Conservation (phyloP, 2,329 filamentous ascomycete genomes). For the Diatrype stigma region DNA sequence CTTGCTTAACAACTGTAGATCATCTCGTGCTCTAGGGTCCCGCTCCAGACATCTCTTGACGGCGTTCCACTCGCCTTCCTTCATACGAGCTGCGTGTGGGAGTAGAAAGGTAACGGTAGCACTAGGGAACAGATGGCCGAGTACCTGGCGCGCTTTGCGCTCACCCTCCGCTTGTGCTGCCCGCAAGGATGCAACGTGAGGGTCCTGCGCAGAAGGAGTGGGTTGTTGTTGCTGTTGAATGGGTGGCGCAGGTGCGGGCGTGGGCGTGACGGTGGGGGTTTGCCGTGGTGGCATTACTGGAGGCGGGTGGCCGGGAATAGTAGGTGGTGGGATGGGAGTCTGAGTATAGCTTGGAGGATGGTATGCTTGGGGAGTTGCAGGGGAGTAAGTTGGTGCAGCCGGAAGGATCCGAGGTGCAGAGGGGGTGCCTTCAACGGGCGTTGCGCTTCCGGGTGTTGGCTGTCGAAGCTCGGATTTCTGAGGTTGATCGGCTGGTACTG, state of each 20-base stretch:
- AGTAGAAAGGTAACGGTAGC: constrained; percentile 67
- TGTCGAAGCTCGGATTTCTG: constrained; percentile 16
- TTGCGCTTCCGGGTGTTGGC: constrained; percentile 21
- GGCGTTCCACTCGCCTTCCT: constrained; percentile 68
- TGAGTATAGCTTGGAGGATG: constrained; percentile 26
- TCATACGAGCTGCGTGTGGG: constrained; percentile 64
- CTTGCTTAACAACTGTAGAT: constrained; percentile 53
- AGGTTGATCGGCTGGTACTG: constrained; percentile 23
- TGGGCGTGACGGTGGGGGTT: constrained; percentile 7
- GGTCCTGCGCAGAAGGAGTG: constrained; percentile 26
- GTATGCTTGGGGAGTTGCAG: constrained; percentile 38
- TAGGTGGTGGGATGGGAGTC: constrained; percentile 28
- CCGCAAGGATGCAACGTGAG: constrained; percentile 34
- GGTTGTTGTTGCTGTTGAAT: constrained; percentile 10
- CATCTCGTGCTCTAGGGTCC: constrained; percentile 60
- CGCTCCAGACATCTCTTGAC: constrained; percentile 64
- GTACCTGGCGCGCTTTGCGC: constrained; percentile 55
- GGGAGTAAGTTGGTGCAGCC: constrained; percentile 31
- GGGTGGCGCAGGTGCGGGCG: constrained; percentile 3
- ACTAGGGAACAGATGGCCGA: constrained; percentile 58
- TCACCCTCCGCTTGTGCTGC: constrained; percentile 49
- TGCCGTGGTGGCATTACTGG: constrained; percentile 16
- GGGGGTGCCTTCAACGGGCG: constrained; percentile 19
- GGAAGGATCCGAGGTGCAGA: constrained; percentile 35
- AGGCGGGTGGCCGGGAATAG: constrained; percentile 26